Conservation (phyloP, 768 basidiomycete species). For the Pleurotus sapidus region DNA sequence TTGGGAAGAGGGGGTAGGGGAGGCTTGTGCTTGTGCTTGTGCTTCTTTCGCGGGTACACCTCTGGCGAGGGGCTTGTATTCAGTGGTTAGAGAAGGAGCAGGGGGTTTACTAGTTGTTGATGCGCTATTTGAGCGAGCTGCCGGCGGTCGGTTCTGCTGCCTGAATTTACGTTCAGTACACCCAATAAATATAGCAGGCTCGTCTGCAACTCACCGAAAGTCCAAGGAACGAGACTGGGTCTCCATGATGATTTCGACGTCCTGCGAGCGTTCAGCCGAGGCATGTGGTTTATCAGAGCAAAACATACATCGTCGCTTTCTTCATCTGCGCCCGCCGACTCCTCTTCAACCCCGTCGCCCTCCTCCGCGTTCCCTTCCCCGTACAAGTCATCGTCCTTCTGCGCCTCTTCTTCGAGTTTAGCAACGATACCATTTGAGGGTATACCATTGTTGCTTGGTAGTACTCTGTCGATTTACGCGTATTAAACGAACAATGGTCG, state of each 20-base stretch:
- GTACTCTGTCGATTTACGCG: slow-evolving; percentile 23
- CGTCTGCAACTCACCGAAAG: slow-evolving; percentile 50
- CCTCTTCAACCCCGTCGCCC: slow-evolving; percentile 37
- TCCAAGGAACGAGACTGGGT: slow-evolving; percentile 69
- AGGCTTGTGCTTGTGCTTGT: slow-evolving; percentile 10
- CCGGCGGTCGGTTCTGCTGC: slow-evolving; percentile 29
- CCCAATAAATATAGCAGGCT: not conserved
- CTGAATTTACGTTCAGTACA: slow-evolving; percentile 17
- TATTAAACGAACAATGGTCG: slow-evolving; percentile 12
- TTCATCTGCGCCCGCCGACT: slow-evolving; percentile 43
- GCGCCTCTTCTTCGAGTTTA: slow-evolving; percentile 44
- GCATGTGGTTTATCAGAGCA: not conserved
- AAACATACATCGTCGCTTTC: slow-evolving; percentile 34
- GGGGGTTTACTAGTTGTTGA: slow-evolving; percentile 34
- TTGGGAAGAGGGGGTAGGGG: slow-evolving; percentile 16
- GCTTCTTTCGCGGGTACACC: slow-evolving; percentile 38
- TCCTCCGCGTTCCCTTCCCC: slow-evolving; percentile 38
- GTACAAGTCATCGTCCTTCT: slow-evolving; percentile 25
- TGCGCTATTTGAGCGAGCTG: slow-evolving; percentile 25
- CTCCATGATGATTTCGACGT: slow-evolving; percentile 92
- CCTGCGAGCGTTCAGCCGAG: slow-evolving; percentile 34
- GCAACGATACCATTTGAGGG: slow-evolving; percentile 47
- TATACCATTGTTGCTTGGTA: slow-evolving; percentile 36
- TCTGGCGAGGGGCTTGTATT: slow-evolving; percentile 75
- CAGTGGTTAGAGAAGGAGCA: slow-evolving; percentile 69